phyloP scores from a whole-genome alignment of 1,139 yeast species.

The Suhomyces terraborum region DNA sequence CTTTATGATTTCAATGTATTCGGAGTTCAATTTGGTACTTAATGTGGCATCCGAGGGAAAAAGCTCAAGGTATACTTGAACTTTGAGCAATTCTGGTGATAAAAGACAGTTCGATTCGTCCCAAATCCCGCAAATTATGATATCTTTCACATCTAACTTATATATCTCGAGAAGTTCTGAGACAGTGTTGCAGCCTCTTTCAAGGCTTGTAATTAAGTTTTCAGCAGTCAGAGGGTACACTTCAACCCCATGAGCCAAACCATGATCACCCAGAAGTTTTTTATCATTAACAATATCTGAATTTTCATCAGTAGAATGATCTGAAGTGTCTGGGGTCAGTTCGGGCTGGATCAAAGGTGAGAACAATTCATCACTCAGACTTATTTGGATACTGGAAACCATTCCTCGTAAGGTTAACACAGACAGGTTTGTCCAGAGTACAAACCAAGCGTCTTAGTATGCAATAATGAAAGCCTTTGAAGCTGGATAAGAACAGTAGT shows the following conservation, averaged over 20 bases:
- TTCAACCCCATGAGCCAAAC: too few species aligned
- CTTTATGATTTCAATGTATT: neutral
- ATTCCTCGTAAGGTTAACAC: neutral
- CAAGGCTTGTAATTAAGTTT: neutral
- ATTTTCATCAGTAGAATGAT: slow-evolving; percentile 19
- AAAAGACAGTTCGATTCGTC: neutral
- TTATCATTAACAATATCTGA: neutral
- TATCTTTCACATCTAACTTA: neutral
- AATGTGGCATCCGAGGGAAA: neutral
- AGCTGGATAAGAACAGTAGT: neutral
- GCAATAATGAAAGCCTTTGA: neutral
- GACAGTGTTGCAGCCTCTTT: neutral
- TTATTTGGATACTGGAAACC: neutral
- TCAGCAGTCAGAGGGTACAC: neutral
- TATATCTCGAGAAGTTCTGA: neutral
- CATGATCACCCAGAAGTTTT: too few species aligned
- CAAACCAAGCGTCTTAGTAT: neutral
- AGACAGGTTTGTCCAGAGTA: neutral
- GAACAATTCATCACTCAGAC: slow-evolving; percentile 12
- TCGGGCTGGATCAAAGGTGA: slow-evolving; percentile 16
- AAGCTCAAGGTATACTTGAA: neutral
- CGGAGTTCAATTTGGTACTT: neutral
- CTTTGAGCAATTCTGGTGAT: neutral
- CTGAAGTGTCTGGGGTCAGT: slow-evolving; percentile 20
- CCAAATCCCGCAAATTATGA: neutral